Evolutionary conservation across 1,284 basidiomycete species (phyloP).

Genomic region (Apiotrichum veenhuisii): DNA sequence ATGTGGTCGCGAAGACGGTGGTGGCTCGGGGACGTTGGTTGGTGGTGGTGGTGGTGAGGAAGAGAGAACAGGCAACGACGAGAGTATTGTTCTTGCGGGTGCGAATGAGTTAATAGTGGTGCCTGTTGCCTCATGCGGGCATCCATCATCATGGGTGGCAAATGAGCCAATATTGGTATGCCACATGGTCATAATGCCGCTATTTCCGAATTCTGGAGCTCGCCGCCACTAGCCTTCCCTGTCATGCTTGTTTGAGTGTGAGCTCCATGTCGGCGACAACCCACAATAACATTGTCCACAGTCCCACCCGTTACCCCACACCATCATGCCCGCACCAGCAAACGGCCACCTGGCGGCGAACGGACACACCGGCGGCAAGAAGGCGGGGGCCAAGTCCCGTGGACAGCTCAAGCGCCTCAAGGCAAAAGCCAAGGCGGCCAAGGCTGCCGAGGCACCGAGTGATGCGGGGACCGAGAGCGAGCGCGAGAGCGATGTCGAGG

Average conservation of each 20-base stretch:
- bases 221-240: background rate
- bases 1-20: background rate
- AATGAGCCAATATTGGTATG: background rate
- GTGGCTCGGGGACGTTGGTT: background rate
- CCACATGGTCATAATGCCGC: background rate
- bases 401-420: slow-evolving; percentile 45
- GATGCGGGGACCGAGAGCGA: slow-evolving; percentile 38
- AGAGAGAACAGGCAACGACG: background rate
- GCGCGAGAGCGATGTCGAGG: slow-evolving; percentile 38
- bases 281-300: background rate
- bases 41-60: background rate
- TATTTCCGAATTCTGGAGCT: background rate
- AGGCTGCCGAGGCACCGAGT: slow-evolving; percentile 28
- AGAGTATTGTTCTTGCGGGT: background rate
- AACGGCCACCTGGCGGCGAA: slow-evolving; percentile 17
- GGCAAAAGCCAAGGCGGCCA: slow-evolving; percentile 39
- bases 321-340: slow-evolving; percentile 16
- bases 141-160: slow-evolving; percentile 2
- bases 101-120: background rate
- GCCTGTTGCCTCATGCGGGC: too few species aligned
- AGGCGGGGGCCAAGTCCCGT: slow-evolving; percentile 37
- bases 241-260: background rate
- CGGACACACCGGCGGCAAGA: slow-evolving; percentile 21
- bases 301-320: background rate
- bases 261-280: too few species aligned